A percentile compares a stretch with the other conserved stretches of the same genome.
These are phyloP conservation scores for Paecilomyces dactylethromorphus DNA, from an alignment of 2,329 filamentous ascomycete species.

Conservation along the genomic window DNA sequence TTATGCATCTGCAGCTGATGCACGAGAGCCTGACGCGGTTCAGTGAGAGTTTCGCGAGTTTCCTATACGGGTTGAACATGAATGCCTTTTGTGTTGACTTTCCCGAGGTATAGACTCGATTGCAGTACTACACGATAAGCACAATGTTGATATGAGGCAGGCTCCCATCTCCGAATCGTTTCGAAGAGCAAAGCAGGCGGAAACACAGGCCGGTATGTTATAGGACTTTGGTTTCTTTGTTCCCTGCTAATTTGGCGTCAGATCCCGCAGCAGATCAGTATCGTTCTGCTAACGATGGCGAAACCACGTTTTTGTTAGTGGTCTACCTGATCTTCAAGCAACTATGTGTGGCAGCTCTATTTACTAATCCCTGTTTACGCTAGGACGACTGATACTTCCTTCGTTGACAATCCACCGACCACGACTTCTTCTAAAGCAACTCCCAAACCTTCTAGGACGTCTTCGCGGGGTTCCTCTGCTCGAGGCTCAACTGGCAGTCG, in stretches of 20 bases:
- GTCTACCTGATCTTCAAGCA: not conserved
- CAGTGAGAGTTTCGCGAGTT: slow-evolving; percentile 91
- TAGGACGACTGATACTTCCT: slow-evolving; percentile 86
- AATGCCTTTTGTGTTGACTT: slow-evolving; percentile 99
- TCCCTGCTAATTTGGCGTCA: slow-evolving; percentile 8
- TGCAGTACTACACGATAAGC: not conserved
- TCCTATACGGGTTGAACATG: slow-evolving; percentile 96
- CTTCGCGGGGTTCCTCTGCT: slow-evolving; percentile 15
- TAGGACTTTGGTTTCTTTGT: not conserved
- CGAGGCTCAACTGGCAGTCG: slow-evolving; percentile 24
- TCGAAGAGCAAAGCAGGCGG: slow-evolving; percentile 55
- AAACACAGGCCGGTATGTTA: slow-evolving; percentile 42
- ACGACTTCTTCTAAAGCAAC: slow-evolving; percentile 41
- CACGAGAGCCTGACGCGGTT: slow-evolving; percentile 91
- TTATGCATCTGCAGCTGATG: slow-evolving; percentile 95
- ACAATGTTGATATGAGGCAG: slow-evolving; percentile 36
- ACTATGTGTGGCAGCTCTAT: not conserved
- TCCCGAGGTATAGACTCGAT: slow-evolving; percentile 60
- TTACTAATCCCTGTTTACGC: not conserved
- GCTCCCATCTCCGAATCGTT: slow-evolving; percentile 82
- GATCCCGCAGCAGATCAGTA: slow-evolving; percentile 26
- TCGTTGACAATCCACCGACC: slow-evolving; percentile 72
- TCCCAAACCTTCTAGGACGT: slow-evolving; percentile 20
- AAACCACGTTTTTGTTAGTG: slow-evolving; percentile 78
- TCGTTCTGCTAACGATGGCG: slow-evolving; percentile 46